A percentile compares a stretch with the other conserved stretches of the same genome.
Conservation (phyloP, 371 early-diverging fungal genomes). For the Chytridium lagenaria region DNA sequence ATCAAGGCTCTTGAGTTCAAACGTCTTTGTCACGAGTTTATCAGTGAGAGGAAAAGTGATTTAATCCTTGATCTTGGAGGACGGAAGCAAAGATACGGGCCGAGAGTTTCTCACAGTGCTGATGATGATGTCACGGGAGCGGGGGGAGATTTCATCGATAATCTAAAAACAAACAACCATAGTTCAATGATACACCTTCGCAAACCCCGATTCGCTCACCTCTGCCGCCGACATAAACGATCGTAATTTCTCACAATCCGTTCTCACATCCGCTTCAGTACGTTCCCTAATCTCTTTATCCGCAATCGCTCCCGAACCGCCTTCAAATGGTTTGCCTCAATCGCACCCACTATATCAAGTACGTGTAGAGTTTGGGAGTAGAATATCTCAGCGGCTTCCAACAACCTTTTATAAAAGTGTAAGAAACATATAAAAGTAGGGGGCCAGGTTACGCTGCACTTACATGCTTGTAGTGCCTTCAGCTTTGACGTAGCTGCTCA, state of each 20-base stretch:
- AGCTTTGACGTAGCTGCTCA: conserved; percentile 56
- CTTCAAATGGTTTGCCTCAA: conserved; percentile 81
- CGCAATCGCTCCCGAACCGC: conserved; percentile 62
- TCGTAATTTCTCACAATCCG: conserved; percentile 77
- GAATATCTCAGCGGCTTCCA: conserved; percentile 74
- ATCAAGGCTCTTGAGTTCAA: conserved; percentile 76
- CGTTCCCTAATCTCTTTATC: conserved; percentile 59
- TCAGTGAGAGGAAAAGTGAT: conserved; percentile 82
- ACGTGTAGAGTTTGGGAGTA: conserved; percentile 66
- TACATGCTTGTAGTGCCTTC: conserved; percentile 65
- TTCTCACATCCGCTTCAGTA: conserved; percentile 63
- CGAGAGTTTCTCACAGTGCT: conserved; percentile 90
- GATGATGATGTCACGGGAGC: conserved; percentile 93
- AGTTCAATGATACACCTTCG: neutral
- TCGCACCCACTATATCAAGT: conserved; percentile 76
- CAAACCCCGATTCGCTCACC: conserved; percentile 53
- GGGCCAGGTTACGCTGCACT: no score
- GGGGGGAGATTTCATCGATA: conserved; percentile 95
- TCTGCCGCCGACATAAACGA: conserved; percentile 93
- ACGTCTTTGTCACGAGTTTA: conserved; percentile 77
- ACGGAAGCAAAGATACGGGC: conserved; percentile 88
- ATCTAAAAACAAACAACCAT: conserved; percentile 55
- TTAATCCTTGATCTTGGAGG: conserved; percentile 55
- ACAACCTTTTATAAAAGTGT: conserved; percentile 45
- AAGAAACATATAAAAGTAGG: no score